Evolutionary conservation across 441 rosid genomes (phyloP), one percentile per base, ranked within the genome.

Genomic region (Viola pubescens): DNA sequence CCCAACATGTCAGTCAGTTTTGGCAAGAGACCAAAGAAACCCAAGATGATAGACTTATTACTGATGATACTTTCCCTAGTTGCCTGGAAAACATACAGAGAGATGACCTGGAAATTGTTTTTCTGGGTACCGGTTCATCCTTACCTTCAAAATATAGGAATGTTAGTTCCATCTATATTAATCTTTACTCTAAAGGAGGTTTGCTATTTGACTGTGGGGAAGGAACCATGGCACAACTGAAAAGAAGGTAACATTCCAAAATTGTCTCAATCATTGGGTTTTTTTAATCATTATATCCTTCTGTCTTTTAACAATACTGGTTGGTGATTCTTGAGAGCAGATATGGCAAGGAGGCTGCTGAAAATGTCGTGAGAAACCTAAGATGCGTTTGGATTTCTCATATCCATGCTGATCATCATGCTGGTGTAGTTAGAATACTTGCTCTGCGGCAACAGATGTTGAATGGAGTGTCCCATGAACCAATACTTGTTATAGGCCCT

Each of bases 61-160:
- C 77, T 3, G 91, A 89, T 67, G 83, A 79, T 52, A 74, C 45
- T 52, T 59, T 79, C 58, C 96, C 96, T 42, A 72, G 58, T 67
- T 89, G 97, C 81, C 81, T 92, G 68, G 90, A 89, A 58, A 79
- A 79, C 58, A 61, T 83, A 56, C 79, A 81, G 69, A 81, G 90
- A 68, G 94, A 89, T 52, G 97, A 92, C 67, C 72, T 92, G 68
- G 98, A 92, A 83, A 84, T 89, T 59, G 91, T 87, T 48, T 85
- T 92, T 71, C 63, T 89, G 62, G 98, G 98, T 38, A 89, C 98
- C 6, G 97, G 98, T 56, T 92, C 97, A 6, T 87, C 96, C n/a
- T 94, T 89, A 73, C 98, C 98, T 69, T 92, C 98, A 40, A 92
- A 89, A 72, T 89, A 89, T 64, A 73, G 98, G 55, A 92, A 89